phyloP scores from a whole-genome alignment of 2,329 filamentous ascomycete species.

The Chaetomiaceae sp. region DNA sequence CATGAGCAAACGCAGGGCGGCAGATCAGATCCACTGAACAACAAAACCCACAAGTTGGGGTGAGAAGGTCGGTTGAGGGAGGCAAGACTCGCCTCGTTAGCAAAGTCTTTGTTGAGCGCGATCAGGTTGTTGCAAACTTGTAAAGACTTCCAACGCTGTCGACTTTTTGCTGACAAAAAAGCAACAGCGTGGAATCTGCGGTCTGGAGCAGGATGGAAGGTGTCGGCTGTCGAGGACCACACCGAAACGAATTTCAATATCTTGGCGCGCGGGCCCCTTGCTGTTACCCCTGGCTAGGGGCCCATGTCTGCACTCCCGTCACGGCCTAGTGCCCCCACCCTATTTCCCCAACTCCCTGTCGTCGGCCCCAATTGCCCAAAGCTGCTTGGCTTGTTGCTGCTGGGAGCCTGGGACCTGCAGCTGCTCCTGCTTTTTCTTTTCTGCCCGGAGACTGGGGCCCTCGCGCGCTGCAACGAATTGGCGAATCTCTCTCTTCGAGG shows the following conservation, averaged over 20 bases:
- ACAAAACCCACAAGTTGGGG: no score
- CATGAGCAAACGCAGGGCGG: no score
- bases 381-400: constrained; percentile 20
- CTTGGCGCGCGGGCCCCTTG: constrained; percentile 6
- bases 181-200: no score
- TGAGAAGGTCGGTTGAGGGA: no score
- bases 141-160: no score
- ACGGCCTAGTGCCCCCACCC: constrained; percentile 19
- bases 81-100: no score
- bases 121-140: no score
- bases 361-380: constrained; percentile 17
- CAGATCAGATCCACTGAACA: no score
- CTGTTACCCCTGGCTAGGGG: neutral
- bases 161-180: no score
- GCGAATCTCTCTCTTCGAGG: constrained; percentile 22
- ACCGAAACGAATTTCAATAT: neutral
- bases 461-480: constrained; percentile 3
- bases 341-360: constrained; percentile 26
- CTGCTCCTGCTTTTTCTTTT: constrained; percentile 14
- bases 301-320: neutral
- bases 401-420: constrained; percentile 14
- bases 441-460: neutral
- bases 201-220: no score
- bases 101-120: no score
- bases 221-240: neutral